Conservation (phyloP, 2,329 filamentous ascomycete species). For the Penicillium sp. region DNA sequence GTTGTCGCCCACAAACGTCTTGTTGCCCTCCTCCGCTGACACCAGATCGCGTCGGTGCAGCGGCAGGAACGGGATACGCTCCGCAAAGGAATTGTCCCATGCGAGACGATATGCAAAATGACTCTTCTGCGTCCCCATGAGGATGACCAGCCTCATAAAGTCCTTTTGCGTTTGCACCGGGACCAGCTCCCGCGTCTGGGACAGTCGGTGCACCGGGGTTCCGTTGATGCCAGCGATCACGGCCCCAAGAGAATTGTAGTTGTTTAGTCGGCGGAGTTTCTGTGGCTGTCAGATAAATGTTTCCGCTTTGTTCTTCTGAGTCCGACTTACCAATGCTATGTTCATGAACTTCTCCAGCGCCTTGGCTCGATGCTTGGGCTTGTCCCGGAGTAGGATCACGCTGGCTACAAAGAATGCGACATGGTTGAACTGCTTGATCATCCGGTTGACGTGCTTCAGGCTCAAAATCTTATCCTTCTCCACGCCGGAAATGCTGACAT, state of each 20-base stretch:
- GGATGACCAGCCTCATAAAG: slow-evolving; percentile 75
- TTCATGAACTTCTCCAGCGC: slow-evolving; percentile 95
- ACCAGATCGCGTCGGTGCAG: slow-evolving; percentile 82
- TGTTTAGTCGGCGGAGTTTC: slow-evolving; percentile 82
- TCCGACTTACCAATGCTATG: slow-evolving; percentile 55
- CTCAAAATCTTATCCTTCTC: slow-evolving; percentile 54
- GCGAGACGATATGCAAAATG: slow-evolving; percentile 93
- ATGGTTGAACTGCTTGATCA: slow-evolving; percentile 89
- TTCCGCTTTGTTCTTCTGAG: no score
- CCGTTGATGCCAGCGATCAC: slow-evolving; percentile 87
- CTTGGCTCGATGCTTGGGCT: slow-evolving; percentile 84
- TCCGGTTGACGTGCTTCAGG: slow-evolving; percentile 79
- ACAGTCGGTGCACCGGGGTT: slow-evolving; percentile 74
- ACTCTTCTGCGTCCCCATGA: slow-evolving; percentile 88
- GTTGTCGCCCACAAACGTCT: slow-evolving; percentile 69
- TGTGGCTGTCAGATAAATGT: slow-evolving; percentile 23
- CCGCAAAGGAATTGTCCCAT: slow-evolving; percentile 87
- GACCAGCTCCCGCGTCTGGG: slow-evolving; percentile 69
- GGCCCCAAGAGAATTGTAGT: slow-evolving; percentile 93
- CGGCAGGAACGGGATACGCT: slow-evolving; percentile 87
- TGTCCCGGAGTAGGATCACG: slow-evolving; percentile 80
- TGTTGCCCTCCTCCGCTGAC: slow-evolving; percentile 83
- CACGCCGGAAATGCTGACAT: slow-evolving; percentile 63
- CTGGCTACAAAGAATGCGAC: slow-evolving; percentile 73
- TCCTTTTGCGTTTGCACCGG: slow-evolving; percentile 64